Base-by-base conservation (phyloP, 345 rosid genomes). In the Syzygium grande region DNA sequence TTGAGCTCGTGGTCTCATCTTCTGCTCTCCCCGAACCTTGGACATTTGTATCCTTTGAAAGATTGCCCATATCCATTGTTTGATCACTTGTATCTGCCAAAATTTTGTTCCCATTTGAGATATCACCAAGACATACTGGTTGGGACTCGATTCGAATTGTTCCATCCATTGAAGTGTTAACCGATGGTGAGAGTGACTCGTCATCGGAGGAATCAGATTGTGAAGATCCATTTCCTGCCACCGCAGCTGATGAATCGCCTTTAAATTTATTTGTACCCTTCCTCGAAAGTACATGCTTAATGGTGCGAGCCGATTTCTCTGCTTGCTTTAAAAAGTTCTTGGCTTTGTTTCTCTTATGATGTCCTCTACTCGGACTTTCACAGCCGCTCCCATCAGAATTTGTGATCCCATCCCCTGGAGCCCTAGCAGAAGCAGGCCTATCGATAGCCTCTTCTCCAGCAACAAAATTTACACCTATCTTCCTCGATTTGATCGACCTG, bases 321-420 rank as follows among this genome's bases (percentile, higher is more conserved):
- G 98, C 96, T 17, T 93, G 94, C 89, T 92, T 96, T n/a, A 94
- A 46, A 58, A 96, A 56, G 84, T 92, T 90, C 92, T 93, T 96
- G 21, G 98, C 95, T 92, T 90, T 92, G 52, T 84, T 93, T 89
- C 93, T 98, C 90, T 91, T 87, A 59, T 92, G 46, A 17, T 68
- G 90, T 90, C 92, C 92, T 90, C 90, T 93, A 13, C 90, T 78
- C 5, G 91, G 96, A 88, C 92, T 92, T 78, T 94, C 97, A 54
- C 89, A 80, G 43, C 85, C 86, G 79, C 90, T 91, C 80, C 87
- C 92, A 7, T 88, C 94, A 27, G 94, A 91, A 91, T 91, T 90
- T 52, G 53, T 43, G 87, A 77, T 84, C 87, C 68, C 88, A 15
- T 91, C 93, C 84, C 89, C 91, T 8, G 90, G 84, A 89, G 86